Conservation (phyloP, 371 early-diverging fungal species). For the Mortierella sp. region DNA sequence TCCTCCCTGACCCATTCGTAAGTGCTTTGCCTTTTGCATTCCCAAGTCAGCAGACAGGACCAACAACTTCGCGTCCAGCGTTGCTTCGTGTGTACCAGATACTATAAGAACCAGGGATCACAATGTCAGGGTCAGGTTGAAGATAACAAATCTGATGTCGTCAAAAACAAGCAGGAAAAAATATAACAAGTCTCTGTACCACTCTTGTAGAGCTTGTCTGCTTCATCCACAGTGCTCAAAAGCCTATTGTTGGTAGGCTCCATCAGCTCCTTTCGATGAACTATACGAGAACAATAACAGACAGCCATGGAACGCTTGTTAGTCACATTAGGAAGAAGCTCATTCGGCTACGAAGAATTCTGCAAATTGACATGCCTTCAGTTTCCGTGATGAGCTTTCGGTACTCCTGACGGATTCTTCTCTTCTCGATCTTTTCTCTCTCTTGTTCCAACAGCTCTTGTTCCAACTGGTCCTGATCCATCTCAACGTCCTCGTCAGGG, state of each 20-base stretch:
- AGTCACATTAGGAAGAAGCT: too few species aligned
- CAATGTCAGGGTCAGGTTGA: too few species aligned
- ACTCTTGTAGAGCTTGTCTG: slow-evolving; percentile 65
- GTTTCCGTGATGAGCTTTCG: slow-evolving; percentile 62
- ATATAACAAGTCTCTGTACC: too few species aligned
- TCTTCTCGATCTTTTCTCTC: slow-evolving; percentile 63
- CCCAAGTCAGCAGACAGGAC: slow-evolving; percentile 80
- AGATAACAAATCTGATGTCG: neutral
- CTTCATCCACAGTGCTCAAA: slow-evolving; percentile 60
- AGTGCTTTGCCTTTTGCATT: slow-evolving; percentile 78
- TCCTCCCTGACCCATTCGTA: slow-evolving; percentile 74
- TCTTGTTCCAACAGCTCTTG: slow-evolving; percentile 15
- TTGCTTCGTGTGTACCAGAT: slow-evolving; percentile 85
- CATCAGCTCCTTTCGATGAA: slow-evolving; percentile 63
- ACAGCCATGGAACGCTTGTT: neutral
- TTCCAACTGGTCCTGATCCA: slow-evolving; percentile 16
- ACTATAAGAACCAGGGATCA: slow-evolving; percentile 56
- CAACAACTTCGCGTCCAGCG: slow-evolving; percentile 84
- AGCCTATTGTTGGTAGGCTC: slow-evolving; percentile 61
- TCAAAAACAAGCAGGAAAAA: too few species aligned
- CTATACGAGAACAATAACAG: slow-evolving; percentile 9
- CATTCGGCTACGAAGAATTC: too few species aligned
- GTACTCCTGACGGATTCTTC: slow-evolving; percentile 61
- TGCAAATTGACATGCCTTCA: slow-evolving; percentile 55
- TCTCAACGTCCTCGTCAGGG: slow-evolving; percentile 1